These are phyloP conservation scores for Eucalyptus dawsonii DNA, from an alignment of 345 rosid species.

Conservation along the genomic window DNA sequence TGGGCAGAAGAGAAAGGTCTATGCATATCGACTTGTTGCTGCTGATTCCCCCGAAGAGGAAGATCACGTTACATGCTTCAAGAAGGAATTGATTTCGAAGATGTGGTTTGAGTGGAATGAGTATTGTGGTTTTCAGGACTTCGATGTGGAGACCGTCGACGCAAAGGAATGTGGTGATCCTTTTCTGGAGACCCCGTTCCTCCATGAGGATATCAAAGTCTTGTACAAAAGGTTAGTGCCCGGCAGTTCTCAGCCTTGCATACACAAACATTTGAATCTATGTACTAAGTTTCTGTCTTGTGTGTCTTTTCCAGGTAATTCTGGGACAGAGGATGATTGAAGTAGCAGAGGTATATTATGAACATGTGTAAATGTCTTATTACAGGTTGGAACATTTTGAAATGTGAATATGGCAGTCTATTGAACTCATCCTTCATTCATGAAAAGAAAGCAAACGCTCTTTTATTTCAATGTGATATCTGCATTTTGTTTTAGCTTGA, in stretches of 20 bases:
- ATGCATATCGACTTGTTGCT: slow-evolving; percentile 57
- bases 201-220: slow-evolving; percentile 44
- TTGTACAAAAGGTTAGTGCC: slow-evolving; percentile 61
- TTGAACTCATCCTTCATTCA: neutral
- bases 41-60: slow-evolving; percentile 78
- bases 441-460: neutral
- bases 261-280: neutral
- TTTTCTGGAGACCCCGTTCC: slow-evolving; percentile 46
- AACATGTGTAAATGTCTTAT: neutral
- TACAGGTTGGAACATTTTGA: neutral
- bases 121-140: slow-evolving; percentile 35
- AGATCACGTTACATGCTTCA: slow-evolving; percentile 43
- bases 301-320: neutral
- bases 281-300: neutral
- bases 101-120: slow-evolving; percentile 97
- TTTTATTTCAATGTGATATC: neutral
- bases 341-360: neutral
- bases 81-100: slow-evolving; percentile 73
- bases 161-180: slow-evolving; percentile 43
- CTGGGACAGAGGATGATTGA: neutral
- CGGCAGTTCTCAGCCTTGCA: neutral
- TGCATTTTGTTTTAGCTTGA: neutral
- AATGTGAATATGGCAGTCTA: neutral
- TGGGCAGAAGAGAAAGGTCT: slow-evolving; percentile 75
- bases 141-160: slow-evolving; percentile 34